A percentile compares a stretch with the other conserved stretches of the same genome.
phyloP scores from a whole-genome alignment of 1,139 yeast species.

The Debaryomyces sp. region DNA sequence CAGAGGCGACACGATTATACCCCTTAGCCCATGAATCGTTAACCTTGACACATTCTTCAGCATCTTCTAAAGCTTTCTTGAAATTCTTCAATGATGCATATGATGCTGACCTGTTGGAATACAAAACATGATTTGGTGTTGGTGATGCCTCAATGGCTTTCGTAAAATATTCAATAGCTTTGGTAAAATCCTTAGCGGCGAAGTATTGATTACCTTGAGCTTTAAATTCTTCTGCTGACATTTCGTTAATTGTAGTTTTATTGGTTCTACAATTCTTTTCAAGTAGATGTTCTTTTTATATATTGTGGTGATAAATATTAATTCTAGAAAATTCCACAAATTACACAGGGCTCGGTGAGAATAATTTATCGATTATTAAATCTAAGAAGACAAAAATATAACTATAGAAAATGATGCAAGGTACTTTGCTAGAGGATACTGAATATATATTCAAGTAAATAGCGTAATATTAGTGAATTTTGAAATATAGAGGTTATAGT shows the following conservation, averaged over 20 bases:
- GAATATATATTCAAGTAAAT: not conserved
- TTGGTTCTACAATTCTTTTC: slow-evolving; percentile 7
- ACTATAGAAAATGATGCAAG: not conserved
- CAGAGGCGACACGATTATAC: slow-evolving; percentile 91
- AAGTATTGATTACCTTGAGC: slow-evolving; percentile 91
- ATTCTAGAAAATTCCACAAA: slow-evolving; percentile 10
- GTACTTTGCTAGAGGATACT: not conserved
- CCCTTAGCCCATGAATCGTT: slow-evolving; percentile 94
- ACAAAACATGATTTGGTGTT: slow-evolving; percentile 85
- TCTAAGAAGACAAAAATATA: not conserved
- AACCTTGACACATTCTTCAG: slow-evolving; percentile 76
- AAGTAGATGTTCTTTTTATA: not conserved
- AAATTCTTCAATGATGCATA: slow-evolving; percentile 81
- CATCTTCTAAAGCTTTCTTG: slow-evolving; percentile 76
- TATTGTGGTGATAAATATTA: not conserved
- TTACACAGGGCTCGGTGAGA: not conserved
- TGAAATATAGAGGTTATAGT: not conserved
- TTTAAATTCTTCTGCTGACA: slow-evolving; percentile 73
- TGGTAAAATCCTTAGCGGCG: slow-evolving; percentile 78
- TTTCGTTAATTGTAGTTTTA: slow-evolving; percentile 11
- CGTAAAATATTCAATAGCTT: slow-evolving; percentile 80
- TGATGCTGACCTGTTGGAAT: slow-evolving; percentile 92
- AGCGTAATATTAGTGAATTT: not conserved
- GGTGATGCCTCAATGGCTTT: slow-evolving; percentile 87
- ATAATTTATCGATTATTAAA: not conserved